Evolutionary conservation across 306 rosid species (phyloP), one percentile per base, ranked within the genome.

Genomic region (Casuarina glauca): DNA sequence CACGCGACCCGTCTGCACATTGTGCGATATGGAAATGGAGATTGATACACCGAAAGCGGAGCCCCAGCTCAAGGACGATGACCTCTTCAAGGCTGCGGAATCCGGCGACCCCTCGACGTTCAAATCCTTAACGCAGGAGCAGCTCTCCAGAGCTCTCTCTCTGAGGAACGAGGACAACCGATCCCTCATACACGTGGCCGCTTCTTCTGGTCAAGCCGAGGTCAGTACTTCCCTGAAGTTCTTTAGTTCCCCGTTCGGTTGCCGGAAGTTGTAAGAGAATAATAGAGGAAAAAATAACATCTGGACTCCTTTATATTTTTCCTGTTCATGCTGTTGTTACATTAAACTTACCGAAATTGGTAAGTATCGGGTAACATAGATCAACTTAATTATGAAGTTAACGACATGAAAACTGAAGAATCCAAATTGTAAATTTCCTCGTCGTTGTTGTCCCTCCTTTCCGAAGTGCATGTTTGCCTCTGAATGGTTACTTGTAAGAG

Each of bases 101-200:
- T 74, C 78, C 54, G 95, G 97, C 39, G 86, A 92, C 64, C 70
- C 82, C 13, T 84, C 88, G n/a, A 50, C 77, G 6, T 89, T 94
- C 83, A 36, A 66, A 70, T 61, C 86, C 12, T 87, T 90, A 39
- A 67, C 95, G 1, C 79, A 70, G 15, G 73, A 83, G 11, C 76
- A 73, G 75, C 92, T 92, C 60, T 86, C 92, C n/a, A 73, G 79
- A 62, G 81, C 87, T 11, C 88, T 91, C 39, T 84, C 90, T 75
- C 82, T 88, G 12, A 76, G 91, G 67, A 92, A 92, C 85, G 98
- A 92, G 78, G 98, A 92, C 75, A 81, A 48, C 54, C 97, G 98
- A 60, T 89, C 98, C 74, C 86, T 94, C 83, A 91, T 92, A 38
- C 97, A 94, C 74, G 92, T 88, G 45, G 93, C 97, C 35, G 92